Evolutionary conservation across 257 asterid species (phyloP), one percentile per base, ranked within the genome.

Genomic region (Solanum piurae): DNA sequence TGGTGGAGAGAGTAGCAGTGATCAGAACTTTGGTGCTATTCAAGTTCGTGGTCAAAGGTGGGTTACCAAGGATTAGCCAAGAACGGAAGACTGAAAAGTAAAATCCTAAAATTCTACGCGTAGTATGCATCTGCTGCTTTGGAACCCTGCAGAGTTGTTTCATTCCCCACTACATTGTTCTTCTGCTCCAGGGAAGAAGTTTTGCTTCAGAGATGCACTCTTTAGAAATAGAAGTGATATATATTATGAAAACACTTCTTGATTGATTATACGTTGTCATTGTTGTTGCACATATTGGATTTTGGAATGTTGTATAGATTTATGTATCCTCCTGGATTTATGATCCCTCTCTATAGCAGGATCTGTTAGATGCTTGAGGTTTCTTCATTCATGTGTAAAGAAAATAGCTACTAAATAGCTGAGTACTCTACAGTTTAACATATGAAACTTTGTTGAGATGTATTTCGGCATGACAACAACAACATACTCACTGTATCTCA

Each of bases 21-120:
- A 94, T 87, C 92, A 80, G 89, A 89, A 89, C 21, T 93, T 89
- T 72, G 94, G 96, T 21, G 94, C 94, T 12, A 92, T 91, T 88
- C 94, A 92, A 89, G 93, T 95, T 88, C 94, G 88, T 46, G 99
- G 99, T 82, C 92, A 94, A 58, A 92, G 99, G 89, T 96, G 99
- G 98, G 94, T 96, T 44, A 88, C 92, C 86, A 96, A 92, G 88
- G 99, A 96, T 14, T 95, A 95, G 92, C 0, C 58, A n/a, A 82
- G 86, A 46, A 80, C 11, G 36, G 49, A 77, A 23, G 2, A 9
- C 18, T 18, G 3, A 18, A 18, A 29, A 80, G 42, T 2, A 44
- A 77, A 44, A 16, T 14, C 0, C 66, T 49, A 27, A 79, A 79
- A 2, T 8, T 79, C 6, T 79, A 27, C 12, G 4, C 25, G 16